Percentiles rank a stretch among this genome's conserved stretches.
Conservation (phyloP, 257 asterid species). For the Pogostemon cablin region DNA sequence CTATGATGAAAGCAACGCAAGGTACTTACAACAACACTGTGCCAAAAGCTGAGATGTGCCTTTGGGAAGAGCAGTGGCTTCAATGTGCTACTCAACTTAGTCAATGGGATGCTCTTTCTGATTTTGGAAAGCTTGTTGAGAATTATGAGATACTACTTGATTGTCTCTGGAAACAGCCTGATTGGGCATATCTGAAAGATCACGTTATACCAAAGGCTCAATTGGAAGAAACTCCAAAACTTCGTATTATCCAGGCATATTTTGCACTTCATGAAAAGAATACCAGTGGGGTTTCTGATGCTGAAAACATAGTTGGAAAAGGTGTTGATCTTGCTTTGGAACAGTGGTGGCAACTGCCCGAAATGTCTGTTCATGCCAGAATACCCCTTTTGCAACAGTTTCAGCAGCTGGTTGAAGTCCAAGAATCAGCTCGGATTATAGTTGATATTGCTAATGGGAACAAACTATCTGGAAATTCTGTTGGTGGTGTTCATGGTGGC, state of each 20-base stretch:
- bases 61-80: slow-evolving; percentile 99
- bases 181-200: slow-evolving; percentile 90
- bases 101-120: slow-evolving; percentile 96
- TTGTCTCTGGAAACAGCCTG: slow-evolving; percentile 99
- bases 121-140: slow-evolving; percentile 90
- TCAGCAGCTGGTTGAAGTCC: slow-evolving; percentile 98
- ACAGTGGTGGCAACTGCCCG: slow-evolving; percentile 99
- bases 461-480: slow-evolving; percentile 83
- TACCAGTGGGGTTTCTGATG: slow-evolving; percentile 85
- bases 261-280: slow-evolving; percentile 98
- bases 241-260: slow-evolving; percentile 91
- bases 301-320: slow-evolving; percentile 89
- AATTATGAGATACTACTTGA: slow-evolving; percentile 94
- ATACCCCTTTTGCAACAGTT: slow-evolving; percentile 96
- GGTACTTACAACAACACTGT: slow-evolving; percentile 96
- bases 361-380: slow-evolving; percentile 95
- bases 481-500: slow-evolving; percentile 77
- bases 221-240: slow-evolving; percentile 96
- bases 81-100: slow-evolving; percentile 93
- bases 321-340: slow-evolving; percentile 98
- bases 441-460: slow-evolving; percentile 91
- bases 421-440: slow-evolving; percentile 90
- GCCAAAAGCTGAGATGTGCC: slow-evolving; percentile 99
- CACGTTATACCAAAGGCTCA: slow-evolving; percentile 96
- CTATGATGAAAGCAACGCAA: slow-evolving; percentile 98